Evolutionary conservation across 129 eudicot genomes (phyloP).

Genomic region (Centella asiatica): DNA sequence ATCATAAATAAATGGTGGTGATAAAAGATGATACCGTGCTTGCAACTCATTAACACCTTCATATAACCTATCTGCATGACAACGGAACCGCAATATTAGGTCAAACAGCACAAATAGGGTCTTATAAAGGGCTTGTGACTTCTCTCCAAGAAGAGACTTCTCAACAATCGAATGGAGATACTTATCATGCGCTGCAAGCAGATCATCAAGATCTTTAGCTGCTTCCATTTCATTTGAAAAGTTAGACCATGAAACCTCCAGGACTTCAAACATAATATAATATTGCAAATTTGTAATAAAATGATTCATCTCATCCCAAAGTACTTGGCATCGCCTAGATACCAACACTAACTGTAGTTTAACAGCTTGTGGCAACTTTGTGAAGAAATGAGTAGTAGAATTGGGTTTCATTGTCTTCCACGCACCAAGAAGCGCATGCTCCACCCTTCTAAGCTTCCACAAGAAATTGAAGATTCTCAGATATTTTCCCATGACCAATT

Average conservation of each 20-base stretch:
- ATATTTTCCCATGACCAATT: slow-evolving; percentile 77
- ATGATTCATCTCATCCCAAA: slow-evolving; percentile 97
- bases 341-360: slow-evolving; percentile 62
- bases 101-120: slow-evolving; percentile 78
- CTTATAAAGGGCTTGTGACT: slow-evolving; percentile 62
- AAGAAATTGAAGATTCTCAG: slow-evolving; percentile 78
- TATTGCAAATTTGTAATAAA: slow-evolving; percentile 89
- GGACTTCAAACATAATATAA: slow-evolving; percentile 95
- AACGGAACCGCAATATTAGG: slow-evolving; percentile 73
- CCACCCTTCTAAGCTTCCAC: slow-evolving; percentile 99
- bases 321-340: slow-evolving; percentile 81
- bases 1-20: neutral
- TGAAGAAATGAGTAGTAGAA: slow-evolving; percentile 60
- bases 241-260: slow-evolving; percentile 96
- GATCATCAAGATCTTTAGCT: slow-evolving; percentile 94
- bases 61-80: slow-evolving; percentile 83
- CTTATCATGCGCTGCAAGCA: slow-evolving; percentile 95
- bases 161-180: slow-evolving; percentile 91
- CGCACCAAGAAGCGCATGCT: slow-evolving; percentile 77
- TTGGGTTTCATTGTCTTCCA: slow-evolving; percentile 98
- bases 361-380: slow-evolving; percentile 60
- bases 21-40: slow-evolving; percentile 60
- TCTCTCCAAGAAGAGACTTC: slow-evolving; percentile 92
- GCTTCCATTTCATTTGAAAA: slow-evolving; percentile 86
- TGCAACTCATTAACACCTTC: slow-evolving; percentile 90